Evolutionary conservation across 225 moss, liverwort and hornwort species (phyloP), one percentile per base, ranked within the genome.

Genomic region (Marchantia polymorpha): DNA sequence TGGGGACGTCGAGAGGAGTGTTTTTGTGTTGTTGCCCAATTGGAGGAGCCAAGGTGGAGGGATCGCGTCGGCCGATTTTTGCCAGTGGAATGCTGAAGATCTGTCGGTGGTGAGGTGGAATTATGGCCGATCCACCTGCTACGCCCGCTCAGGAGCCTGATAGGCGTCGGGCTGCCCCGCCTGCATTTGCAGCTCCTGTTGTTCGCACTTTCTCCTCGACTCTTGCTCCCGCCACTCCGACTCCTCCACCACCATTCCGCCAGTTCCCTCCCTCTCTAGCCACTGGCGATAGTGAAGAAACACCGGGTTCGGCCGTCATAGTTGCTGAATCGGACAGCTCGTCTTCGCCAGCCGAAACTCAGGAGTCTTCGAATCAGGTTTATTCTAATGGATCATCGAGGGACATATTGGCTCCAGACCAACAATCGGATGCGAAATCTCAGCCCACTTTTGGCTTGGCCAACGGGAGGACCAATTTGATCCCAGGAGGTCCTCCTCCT

Each of bases 71-170:
- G 30, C 12, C 39, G 29, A 53, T 31, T 29, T 73, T 71, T 39
- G 66, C n/a, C 23, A 53, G 68, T 75, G 81, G 74, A 74, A 86
- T 78, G 81, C 86, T 65, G 78, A 69, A 72, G 83, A 83, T 68
- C 68, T 77, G 78, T 52, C 50, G 71, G 20, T 59, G 17, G 71
- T 73, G 59, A 76, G 81, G 81, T 66, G 59, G 53, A 79, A 72
- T 56, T 81, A 88, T 88, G 87, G 87, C 84, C 50, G 87, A 88
- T 84, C 81, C 83, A 79, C 81, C 83, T 52, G 64, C 74, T 48
- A 83, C 84, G 23, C 82, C 87, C 79, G 82, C 75, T 22, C 84
- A 84, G 73, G 87, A 80, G 68, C 61, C 75, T 25, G 81, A 85
- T 25, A 71, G 80, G 71, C 78, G 87, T 80, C 82, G 87, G 64